A percentile compares a stretch with the other conserved stretches of the same genome.
phyloP scores from a whole-genome alignment of 1,284 basidiomycete genomes.

The Fomitopsis betulina region DNA sequence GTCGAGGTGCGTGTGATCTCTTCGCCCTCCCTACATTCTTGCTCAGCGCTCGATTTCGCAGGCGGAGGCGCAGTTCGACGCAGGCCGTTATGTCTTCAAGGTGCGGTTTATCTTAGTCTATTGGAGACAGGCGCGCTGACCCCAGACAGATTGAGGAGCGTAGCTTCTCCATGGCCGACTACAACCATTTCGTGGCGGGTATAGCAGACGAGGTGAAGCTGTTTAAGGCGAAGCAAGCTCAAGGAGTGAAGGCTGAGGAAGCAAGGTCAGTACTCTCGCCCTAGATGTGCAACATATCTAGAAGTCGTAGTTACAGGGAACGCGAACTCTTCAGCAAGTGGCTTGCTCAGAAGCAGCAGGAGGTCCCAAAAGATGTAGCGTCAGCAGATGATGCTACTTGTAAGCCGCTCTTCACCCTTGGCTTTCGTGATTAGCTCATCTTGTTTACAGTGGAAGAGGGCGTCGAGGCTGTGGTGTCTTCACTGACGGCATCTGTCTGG shows the following conservation, averaged over 20 bases:
- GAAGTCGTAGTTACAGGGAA: conserved; percentile 10
- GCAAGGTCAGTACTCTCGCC: conserved; percentile 29
- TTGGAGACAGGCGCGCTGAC: background rate
- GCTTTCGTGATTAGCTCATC: background rate
- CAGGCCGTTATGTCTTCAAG: conserved; percentile 56
- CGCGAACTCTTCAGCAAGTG: conserved; percentile 13
- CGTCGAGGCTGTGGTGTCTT: conserved; percentile 26
- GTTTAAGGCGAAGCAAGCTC: conserved; percentile 39
- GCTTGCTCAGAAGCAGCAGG: background rate
- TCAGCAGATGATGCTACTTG: background rate
- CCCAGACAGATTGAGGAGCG: conserved; percentile 40
- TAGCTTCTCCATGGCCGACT: conserved; percentile 50
- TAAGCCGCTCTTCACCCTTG: background rate
- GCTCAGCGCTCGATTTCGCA: conserved; percentile 20
- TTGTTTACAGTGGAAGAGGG: background rate
- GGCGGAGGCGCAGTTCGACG: conserved; percentile 55
- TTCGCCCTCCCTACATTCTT: background rate
- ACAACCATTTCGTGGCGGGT: conserved; percentile 39
- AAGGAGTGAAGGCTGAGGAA: conserved; percentile 35
- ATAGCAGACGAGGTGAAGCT: conserved; percentile 37
- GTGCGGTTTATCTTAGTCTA: conserved; percentile 20
- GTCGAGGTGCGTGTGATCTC: conserved; percentile 29
- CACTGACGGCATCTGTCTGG: conserved; percentile 54
- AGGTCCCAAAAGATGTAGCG: background rate
- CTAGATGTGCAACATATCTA: background rate